A percentile compares a stretch with the other conserved stretches of the same genome.
Conservation (phyloP, 1,139 yeast genomes). For the Pichia sp. region DNA sequence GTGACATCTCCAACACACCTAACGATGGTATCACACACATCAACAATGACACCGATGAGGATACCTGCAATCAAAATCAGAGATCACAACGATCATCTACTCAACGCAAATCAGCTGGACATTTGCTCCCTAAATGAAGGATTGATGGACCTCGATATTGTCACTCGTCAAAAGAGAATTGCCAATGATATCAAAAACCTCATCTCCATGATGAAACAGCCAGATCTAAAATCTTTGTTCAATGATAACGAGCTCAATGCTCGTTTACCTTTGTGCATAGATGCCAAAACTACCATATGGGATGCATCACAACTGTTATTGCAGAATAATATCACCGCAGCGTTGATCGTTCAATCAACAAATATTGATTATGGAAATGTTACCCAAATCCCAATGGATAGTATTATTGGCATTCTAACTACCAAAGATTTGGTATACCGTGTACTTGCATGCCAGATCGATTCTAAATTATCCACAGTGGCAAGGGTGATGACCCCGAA, state of each 20-base stretch:
- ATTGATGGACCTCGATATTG: conserved; percentile 19
- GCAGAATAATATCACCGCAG: conserved; percentile 30
- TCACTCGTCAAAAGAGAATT: conserved; percentile 21
- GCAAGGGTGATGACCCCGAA: conserved; percentile 35
- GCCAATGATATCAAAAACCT: conserved; percentile 29
- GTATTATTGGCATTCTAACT: conserved; percentile 35
- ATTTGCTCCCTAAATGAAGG: conserved; percentile 17
- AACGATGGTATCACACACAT: too few relatives aligned
- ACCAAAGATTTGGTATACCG: conserved; percentile 35
- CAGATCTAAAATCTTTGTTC: conserved; percentile 29
- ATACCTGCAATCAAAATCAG: conserved; percentile 6
- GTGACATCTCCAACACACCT: conserved; percentile 27
- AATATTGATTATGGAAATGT: background rate
- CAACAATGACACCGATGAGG: background rate
- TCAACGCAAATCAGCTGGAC: conserved; percentile 14
- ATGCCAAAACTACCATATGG: conserved; percentile 28
- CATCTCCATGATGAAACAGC: conserved; percentile 32
- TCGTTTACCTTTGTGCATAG: conserved; percentile 27
- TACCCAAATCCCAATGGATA: conserved; percentile 11
- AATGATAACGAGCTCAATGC: conserved; percentile 20
- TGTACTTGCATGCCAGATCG: conserved; percentile 29
- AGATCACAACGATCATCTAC: conserved; percentile 1
- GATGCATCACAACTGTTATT: conserved; percentile 30
- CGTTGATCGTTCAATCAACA: conserved; percentile 23
- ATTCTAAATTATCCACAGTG: conserved; percentile 30